A percentile compares a stretch with the other conserved stretches of the same genome.
phyloP scores from a whole-genome alignment of 345 rosid species.

The Viola odorata region DNA sequence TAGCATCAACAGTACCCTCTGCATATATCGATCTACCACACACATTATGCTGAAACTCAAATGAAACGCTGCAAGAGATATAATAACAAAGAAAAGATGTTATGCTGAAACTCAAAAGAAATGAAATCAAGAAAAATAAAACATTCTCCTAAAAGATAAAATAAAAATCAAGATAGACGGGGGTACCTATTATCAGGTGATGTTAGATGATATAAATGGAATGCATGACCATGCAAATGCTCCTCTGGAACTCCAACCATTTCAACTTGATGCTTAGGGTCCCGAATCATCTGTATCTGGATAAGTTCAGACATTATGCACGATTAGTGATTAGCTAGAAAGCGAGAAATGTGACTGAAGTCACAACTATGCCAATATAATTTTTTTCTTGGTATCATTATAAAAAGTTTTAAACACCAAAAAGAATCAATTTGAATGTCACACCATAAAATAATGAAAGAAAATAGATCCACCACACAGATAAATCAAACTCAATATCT shows the following conservation, averaged over 20 bases:
- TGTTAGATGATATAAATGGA: conserved; percentile 81
- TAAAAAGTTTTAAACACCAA: no score
- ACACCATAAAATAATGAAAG: no score
- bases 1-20: conserved; percentile 89
- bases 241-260: conserved; percentile 94
- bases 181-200: conserved; percentile 84
- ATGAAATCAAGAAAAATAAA: not conserved
- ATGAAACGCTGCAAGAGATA: conserved; percentile 58
- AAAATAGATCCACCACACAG: no score
- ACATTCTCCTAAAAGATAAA: not conserved
- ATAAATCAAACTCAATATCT: no score
- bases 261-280: conserved; percentile 71
- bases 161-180: not conserved
- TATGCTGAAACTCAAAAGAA: not conserved
- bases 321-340: no score
- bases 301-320: not conserved
- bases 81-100: not conserved
- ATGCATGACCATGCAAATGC: conserved; percentile 80
- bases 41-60: conserved; percentile 97
- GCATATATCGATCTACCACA: conserved; percentile 94
- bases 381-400: no score
- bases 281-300: conserved; percentile 81
- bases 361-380: no score
- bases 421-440: no score
- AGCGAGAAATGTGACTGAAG: no score